Evolutionary conservation across 2,329 filamentous ascomycete genomes (phyloP).

Genomic region (Zasmidium citrigriseum): DNA sequence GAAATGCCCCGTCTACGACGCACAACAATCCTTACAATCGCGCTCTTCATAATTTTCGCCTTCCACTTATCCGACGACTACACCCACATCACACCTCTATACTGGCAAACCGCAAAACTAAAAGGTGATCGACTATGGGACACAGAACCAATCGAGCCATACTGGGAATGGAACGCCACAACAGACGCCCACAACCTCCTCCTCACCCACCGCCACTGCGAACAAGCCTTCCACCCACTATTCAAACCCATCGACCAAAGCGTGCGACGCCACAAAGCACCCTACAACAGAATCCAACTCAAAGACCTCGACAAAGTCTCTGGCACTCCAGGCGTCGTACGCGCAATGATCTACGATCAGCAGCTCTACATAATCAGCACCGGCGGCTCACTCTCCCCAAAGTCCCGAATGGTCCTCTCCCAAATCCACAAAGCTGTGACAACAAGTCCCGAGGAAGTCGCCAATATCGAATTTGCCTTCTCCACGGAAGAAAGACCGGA

Average conservation of each 20-base stretch:
- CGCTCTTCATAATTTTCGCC: background rate
- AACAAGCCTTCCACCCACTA: background rate
- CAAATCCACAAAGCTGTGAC: background rate
- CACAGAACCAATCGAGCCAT: background rate
- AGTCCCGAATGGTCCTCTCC: background rate
- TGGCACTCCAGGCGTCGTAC: background rate
- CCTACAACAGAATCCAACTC: background rate
- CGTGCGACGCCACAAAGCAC: background rate
- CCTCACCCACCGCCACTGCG: background rate
- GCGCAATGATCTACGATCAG: conserved; percentile 1
- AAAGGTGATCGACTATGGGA: conserved; percentile 1
- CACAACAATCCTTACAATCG: background rate
- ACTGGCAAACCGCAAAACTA: background rate
- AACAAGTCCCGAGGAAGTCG: background rate
- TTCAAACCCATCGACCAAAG: background rate
- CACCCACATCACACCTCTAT: background rate
- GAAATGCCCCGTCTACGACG: background rate
- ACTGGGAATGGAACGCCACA: background rate
- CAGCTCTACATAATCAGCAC: background rate
- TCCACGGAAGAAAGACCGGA: background rate
- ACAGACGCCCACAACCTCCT: background rate
- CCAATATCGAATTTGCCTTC: conserved; percentile 1
- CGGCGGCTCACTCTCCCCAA: background rate
- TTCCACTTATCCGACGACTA: background rate
- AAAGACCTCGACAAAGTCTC: background rate